Conservation (phyloP, 345 rosid genomes). For the Lepidium aucheri region DNA sequence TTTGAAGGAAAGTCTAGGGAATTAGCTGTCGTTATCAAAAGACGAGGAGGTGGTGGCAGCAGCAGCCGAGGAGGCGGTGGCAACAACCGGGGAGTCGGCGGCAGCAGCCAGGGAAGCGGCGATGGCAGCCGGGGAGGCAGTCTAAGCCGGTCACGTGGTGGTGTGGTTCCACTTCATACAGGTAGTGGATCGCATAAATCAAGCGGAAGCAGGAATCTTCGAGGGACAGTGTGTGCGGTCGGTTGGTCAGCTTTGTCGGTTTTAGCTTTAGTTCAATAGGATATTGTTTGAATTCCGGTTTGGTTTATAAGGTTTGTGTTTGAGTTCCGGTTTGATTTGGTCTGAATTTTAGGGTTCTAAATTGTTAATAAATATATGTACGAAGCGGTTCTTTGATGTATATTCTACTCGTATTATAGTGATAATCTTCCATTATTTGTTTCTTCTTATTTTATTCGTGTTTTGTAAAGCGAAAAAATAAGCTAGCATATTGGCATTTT, state of each 20-base stretch:
- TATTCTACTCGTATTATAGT: too few species aligned
- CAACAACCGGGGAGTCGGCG: not conserved
- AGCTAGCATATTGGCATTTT: too few species aligned
- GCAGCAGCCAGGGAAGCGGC: not conserved
- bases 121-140: not conserved
- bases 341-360: too few species aligned
- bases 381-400: too few species aligned
- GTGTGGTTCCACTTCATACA: not conserved
- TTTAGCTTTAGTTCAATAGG: conserved; percentile 3
- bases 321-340: not conserved
- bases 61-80: not conserved
- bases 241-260: conserved; percentile 11
- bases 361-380: too few species aligned
- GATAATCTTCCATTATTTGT: too few species aligned
- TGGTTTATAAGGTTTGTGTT: not conserved
- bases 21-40: not conserved
- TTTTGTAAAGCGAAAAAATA: too few species aligned
- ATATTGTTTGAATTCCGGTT: not conserved
- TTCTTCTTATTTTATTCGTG: too few species aligned
- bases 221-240: not conserved
- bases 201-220: not conserved
- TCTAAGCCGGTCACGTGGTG: not conserved
- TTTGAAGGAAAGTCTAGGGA: not conserved
- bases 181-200: not conserved
- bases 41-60: not conserved